Percentiles rank a stretch among this genome's conserved stretches.
These are phyloP conservation scores for Leccinum incarnatum DNA, from an alignment of 768 basidiomycete genomes.

Conservation along the genomic window DNA sequence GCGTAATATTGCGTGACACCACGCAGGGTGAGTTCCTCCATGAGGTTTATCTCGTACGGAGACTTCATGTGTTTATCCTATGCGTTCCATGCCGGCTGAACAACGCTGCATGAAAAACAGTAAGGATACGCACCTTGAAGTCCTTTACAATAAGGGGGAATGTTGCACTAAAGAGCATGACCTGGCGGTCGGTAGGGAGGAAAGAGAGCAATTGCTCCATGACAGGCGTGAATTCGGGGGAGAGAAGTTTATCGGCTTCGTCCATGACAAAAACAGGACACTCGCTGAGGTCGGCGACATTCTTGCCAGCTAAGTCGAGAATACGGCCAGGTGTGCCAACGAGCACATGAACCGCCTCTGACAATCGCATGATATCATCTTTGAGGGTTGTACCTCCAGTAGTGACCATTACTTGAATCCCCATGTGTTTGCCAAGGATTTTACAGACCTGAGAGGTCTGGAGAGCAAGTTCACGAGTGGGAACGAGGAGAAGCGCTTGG, in stretches of 20 bases:
- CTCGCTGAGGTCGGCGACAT: conserved; percentile 88
- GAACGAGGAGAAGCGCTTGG: conserved; percentile 94
- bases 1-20: conserved; percentile 99
- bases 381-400: conserved; percentile 97
- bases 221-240: conserved; percentile 96
- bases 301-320: conserved; percentile 90
- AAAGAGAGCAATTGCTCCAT: conserved; percentile 93
- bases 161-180: conserved; percentile 99
- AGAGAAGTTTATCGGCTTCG: conserved; percentile 97
- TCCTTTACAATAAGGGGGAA: conserved; percentile 99
- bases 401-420: conserved; percentile 96
- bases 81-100: conserved; percentile 12
- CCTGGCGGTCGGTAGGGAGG: conserved; percentile 83
- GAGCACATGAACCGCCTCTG: conserved; percentile 89
- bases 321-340: conserved; percentile 97
- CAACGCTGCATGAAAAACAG: not conserved
- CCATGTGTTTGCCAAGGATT: conserved; percentile 94
- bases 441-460: conserved; percentile 99
- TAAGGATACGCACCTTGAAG: conserved; percentile 69
- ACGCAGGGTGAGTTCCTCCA: conserved; percentile 98
- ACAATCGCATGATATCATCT: conserved; percentile 93
- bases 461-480: conserved; percentile 96
- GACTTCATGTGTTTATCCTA: conserved; percentile 96
- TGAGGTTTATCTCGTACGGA: conserved; percentile 98
- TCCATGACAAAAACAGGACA: conserved; percentile 99